Evolutionary conservation across 225 moss, liverwort and hornwort species (phyloP), one percentile per base, ranked within the genome.

Genomic region (Physcomitrium patens): DNA sequence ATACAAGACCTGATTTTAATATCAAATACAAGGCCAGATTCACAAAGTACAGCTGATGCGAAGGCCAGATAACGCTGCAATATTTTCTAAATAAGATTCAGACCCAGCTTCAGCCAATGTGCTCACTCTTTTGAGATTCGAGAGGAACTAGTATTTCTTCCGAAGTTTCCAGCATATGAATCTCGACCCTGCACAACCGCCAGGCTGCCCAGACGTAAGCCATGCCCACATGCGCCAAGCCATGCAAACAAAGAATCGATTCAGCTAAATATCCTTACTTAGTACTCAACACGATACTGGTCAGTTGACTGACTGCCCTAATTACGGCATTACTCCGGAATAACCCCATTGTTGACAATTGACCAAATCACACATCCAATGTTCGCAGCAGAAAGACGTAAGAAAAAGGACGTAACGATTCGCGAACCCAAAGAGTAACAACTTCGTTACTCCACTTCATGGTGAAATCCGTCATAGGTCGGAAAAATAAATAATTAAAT

Each of bases 101-200:
- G 70, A 81, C 74, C 81, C 85, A 76, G 75, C 85, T 85, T 81
- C 91, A 81, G 82, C 85, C 63, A 58, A 50, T 59, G 68, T 64
- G 61, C 59, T 91, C 88, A 88, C 85, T 90, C 92, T 86, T 90
- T 97, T 75, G 86, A 86, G 15, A 83, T 87, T 73, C 85, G 81
- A 78, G 90, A 91, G 70, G 86, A 92, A 87, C 90, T 92, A 91
- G 82, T 87, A 74, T 91, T 89, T 88, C 94, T 90, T 84, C 90
- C 87, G 69, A 81, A 83, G 52, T 80, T 87, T 91, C 88, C 96
- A 91, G 86, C 91, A 84, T 84, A 89, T 59, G 83, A 83, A 74
- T 87, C 90, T 84, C 86, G 86, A 79, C 83, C 91, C 92, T 94
- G 92, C 96, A 89, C 84, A 89, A 87, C 82, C 82, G 77, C 83